Conservation (phyloP, 148 eudicot genomes). For the Amaranthus palmeri region DNA sequence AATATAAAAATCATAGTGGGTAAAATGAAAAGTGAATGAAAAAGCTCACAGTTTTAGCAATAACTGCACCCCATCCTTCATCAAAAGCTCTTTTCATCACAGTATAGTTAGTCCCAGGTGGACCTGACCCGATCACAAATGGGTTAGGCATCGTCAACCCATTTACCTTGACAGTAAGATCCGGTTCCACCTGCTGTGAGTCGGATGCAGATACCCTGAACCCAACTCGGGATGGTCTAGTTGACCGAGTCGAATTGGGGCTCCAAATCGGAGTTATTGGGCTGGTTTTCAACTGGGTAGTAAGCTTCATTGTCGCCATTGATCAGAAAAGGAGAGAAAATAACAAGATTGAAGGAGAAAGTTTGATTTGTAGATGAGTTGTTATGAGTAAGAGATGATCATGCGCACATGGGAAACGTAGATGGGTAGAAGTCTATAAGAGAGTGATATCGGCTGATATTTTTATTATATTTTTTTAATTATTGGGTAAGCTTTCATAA, state of each 20-base stretch:
- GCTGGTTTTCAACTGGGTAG: conserved; percentile 16
- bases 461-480: too few relatives aligned
- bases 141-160: conserved; percentile 98
- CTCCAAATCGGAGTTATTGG: background rate
- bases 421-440: too few relatives aligned
- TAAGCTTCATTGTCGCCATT: conserved; percentile 27
- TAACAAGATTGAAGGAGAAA: background rate
- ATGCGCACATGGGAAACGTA: too few relatives aligned
- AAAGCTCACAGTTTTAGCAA: conserved; percentile 81
- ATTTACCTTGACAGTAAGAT: conserved; percentile 79
- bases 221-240: conserved; percentile 40
- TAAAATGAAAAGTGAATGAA: background rate
- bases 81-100: conserved; percentile 97
- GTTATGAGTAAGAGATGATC: too few relatives aligned
- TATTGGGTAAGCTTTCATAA: too few relatives aligned
- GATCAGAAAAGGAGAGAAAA: background rate
- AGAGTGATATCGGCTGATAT: too few relatives aligned
- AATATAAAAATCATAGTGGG: too few relatives aligned
- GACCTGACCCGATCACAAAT: conserved; percentile 98
- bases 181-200: conserved; percentile 42
- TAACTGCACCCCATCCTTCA: conserved; percentile 99
- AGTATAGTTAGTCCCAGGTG: conserved; percentile 95
- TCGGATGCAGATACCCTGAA: conserved; percentile 40
- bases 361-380: too few relatives aligned
- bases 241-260: background rate